Evolutionary conservation across 768 basidiomycete species (phyloP).

Genomic region (Termitomyces sp.): DNA sequence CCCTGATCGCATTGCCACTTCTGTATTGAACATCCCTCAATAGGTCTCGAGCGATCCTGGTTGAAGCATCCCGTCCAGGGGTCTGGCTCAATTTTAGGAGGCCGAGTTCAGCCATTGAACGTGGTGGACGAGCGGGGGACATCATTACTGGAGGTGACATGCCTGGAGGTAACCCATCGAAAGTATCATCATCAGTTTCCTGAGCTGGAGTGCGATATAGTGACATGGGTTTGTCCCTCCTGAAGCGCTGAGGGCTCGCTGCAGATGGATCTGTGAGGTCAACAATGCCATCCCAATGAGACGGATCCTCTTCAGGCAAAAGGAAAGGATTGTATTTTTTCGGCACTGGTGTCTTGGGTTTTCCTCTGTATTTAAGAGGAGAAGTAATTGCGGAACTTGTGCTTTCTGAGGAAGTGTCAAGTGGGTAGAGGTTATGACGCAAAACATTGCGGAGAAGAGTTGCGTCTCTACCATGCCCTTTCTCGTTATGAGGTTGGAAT

Average conservation of each 20-base stretch:
- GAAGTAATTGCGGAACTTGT: slow-evolving; percentile 31
- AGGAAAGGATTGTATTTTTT: slow-evolving; percentile 60
- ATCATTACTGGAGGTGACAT: slow-evolving; percentile 56
- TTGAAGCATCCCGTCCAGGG: slow-evolving; percentile 67
- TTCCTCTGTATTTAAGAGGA: slow-evolving; percentile 45
- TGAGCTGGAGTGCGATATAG: slow-evolving; percentile 14
- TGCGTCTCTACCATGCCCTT: slow-evolving; percentile 44
- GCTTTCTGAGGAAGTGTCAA: slow-evolving; percentile 32
- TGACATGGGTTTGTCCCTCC: slow-evolving; percentile 7
- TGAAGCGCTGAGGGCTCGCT: slow-evolving; percentile 37
- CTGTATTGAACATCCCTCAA: slow-evolving; percentile 48
- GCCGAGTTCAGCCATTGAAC: slow-evolving; percentile 43
- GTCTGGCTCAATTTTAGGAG: slow-evolving; percentile 50
- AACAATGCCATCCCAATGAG: slow-evolving; percentile 69
- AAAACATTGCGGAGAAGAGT: slow-evolving; percentile 45
- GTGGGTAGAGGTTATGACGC: slow-evolving; percentile 43
- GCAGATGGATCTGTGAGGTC: slow-evolving; percentile 59
- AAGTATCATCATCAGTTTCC: slow-evolving; percentile 45
- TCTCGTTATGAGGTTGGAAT: slow-evolving; percentile 23
- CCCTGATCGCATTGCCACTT: slow-evolving; percentile 23
- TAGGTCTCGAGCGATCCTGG: slow-evolving; percentile 61
- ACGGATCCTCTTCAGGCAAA: slow-evolving; percentile 41
- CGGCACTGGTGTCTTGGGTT: slow-evolving; percentile 52
- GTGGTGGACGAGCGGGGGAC: slow-evolving; percentile 49
- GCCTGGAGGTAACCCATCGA: slow-evolving; percentile 47